Base-by-base conservation (phyloP, 306 rosid genomes). In the Casuarina cunninghamiana region DNA sequence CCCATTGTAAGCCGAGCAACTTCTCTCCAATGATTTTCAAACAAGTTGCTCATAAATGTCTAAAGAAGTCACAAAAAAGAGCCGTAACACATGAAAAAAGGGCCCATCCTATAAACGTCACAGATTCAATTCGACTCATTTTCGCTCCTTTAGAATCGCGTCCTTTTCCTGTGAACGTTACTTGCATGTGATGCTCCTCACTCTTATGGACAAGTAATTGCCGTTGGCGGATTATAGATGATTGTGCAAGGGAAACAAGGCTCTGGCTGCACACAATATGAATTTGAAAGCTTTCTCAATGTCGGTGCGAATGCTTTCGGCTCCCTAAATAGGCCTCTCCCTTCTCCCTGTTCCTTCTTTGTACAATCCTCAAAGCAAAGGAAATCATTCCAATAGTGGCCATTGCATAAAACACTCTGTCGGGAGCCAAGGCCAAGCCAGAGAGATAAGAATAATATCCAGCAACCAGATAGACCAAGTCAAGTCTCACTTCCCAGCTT, bases 251-350 rank as follows among this genome's bases (percentile, higher is more conserved):
- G 75, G 46, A 41, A 60, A 51, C 69, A 17, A 10, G 10, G 45
- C 5, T 63, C 42, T 39, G 21, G 69, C 46, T 5, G 11, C 21
- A n/a, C 42, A 38, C 19, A 15, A 75, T 61, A 55, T 55, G 63
- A 10, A 72, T 77, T 50, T 26, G 78, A 44, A 61, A 62, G 57
- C 17, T 71, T 50, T 11, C 75, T 91, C 84, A 96, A 80, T 93
- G 93, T 73, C 90, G 78, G 79, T 92, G 97, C 50, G 95, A 86
- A 82, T 92, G 97, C 83, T 84, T 93, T 80, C 96, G 92, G 81
- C 84, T 84, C 71, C 79, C 84, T 42, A 83, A 75, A 53, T 82
- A 74, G 39, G 78, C 78, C 79, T 90, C 93, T 78, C 85, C 90
- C 72, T 81, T 89, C 35, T 89, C 93, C 41, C 79, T 51, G 72